Base-by-base conservation (phyloP, 2,329 filamentous ascomycete species). In the Westerdykella aurantiaca region DNA sequence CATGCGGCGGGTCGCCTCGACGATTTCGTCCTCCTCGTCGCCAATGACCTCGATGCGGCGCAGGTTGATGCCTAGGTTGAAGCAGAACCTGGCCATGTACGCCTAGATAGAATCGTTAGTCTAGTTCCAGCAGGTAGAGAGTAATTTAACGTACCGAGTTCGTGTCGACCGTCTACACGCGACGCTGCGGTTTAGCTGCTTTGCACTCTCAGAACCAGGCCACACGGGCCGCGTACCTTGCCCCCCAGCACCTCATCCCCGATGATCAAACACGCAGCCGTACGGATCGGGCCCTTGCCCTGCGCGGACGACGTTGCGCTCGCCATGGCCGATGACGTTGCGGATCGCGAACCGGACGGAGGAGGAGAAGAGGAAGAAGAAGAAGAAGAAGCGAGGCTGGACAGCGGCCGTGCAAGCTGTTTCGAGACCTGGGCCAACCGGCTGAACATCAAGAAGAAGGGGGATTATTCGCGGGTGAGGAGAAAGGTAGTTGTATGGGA, bases 161-260 rank as follows among this genome's bases (percentile, higher is more conserved):
- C 45, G 81, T 82, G 67, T 83, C 80, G 50, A 81, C 73, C 34
- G 80, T 84, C 79, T 82, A 38, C 22, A 42, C 41, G 42, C 39
- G 45, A 16, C 10, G n/a, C n/a, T 31, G 31, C 46, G 41, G 25
- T 46, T 63, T 50, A 63, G 60, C 53, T 48, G 35, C 17, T n/a
- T 23, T n/a, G 16, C 9, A 40, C 39, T 21, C 18, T 21, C 18
- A 6, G 18, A 31, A 23, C 5, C 35, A 43, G 39, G 25, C 18
- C 31, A 31, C 34, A 34, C 41, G 31, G 37, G 29, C 29, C 37
- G 37, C 25, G 17, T 66, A 88, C 90, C 84, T 97, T 97, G 57
- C 93, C 91, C 17, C 89, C 90, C 4, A 97, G 76, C 5, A 97
- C 89, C 68, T 96, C 91, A 70, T 97, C 91, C n/a, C 91, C 91